Evolutionary conservation across 768 basidiomycete genomes (phyloP), one percentile per base, ranked within the genome.

Genomic region (Boletus rex-veris): DNA sequence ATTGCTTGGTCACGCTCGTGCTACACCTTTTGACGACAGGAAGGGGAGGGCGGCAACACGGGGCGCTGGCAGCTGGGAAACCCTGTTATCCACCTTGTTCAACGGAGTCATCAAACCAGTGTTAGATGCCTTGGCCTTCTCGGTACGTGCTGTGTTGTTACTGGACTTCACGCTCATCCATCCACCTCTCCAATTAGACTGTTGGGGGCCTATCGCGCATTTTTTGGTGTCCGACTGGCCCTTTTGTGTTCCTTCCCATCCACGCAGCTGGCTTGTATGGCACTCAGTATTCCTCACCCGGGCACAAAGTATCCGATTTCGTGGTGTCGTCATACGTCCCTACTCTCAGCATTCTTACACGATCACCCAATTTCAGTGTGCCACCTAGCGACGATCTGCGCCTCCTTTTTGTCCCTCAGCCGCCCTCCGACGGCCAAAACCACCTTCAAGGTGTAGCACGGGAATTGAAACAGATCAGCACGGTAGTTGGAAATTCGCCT

Each of bases 381-480:
- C 3, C 3, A 28, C 19, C 36, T 15, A 21, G 9, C 7, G 7
- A 18, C 4, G 18, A 28, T 11, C n/a, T 45, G n/a, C 28, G 28
- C 21, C 35, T n/a, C n/a, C n/a, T n/a, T n/a, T n/a, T n/a, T n/a
- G n/a, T n/a, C n/a, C n/a, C n/a, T n/a, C n/a, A 64, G 35, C 58
- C 62, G 3, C 15, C 44, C 0, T 50, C 66, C 2, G 59, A 55
- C 16, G 59, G 58, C 2, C 45, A 40, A 11, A 3, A 1, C 8
- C 38, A 35, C 19, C 52, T 68, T 5, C 60, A 50, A 3, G 56
- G 54, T 18, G 43, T 56, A 6, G 45, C 58, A 11, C 54, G 55
- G 1, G 53, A 52, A 60, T 59, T 50, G 70, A 59, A 37, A 70
- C 69, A 49, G 66, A 70, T 19, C 30, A 46, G n/a, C 4, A 1